Evolutionary conservation across 78 protist genomes (phyloP).

Genomic region (Emiliania huxleyi): DNA sequence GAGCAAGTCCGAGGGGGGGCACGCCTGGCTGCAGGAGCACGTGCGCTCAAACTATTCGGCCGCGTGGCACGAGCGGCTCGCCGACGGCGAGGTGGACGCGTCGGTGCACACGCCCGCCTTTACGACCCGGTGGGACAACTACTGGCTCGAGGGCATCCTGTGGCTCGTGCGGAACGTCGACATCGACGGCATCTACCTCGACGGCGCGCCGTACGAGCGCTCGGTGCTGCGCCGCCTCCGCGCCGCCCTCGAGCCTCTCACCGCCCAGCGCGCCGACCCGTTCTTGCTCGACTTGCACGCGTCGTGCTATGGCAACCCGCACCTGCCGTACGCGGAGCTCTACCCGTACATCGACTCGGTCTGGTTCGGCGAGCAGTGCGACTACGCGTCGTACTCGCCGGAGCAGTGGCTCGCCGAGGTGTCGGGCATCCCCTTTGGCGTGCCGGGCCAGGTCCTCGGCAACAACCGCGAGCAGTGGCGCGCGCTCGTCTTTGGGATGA

Average conservation of each 20-base stretch:
- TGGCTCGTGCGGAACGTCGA: neutral
- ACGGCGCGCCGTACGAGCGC: slow-evolving; percentile 8
- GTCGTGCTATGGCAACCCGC: slow-evolving; percentile 1
- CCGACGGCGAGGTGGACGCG: slow-evolving; percentile 1
- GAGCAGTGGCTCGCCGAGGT: slow-evolving; percentile 26
- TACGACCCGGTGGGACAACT: neutral
- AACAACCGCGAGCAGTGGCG: neutral
- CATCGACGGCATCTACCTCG: slow-evolving; percentile 21
- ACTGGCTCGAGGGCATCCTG: slow-evolving; percentile 13
- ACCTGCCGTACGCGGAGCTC: slow-evolving; percentile 8
- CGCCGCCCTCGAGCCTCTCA: neutral
- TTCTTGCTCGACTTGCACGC: slow-evolving; percentile 6
- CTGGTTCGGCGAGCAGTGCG: slow-evolving; percentile 31
- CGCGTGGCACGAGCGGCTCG: slow-evolving; percentile 21
- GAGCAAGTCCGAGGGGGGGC: neutral
- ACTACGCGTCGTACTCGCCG: neutral
- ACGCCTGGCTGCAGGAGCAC: slow-evolving; percentile 21
- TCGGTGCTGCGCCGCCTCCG: neutral
- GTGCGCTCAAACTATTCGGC: neutral
- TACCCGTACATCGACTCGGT: slow-evolving; percentile 8
- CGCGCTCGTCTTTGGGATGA: slow-evolving; percentile 21
- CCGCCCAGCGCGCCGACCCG: neutral
- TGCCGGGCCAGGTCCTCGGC: neutral
- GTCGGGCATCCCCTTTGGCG: neutral
- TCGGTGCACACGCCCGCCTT: neutral